Evolutionary conservation across 2,329 filamentous ascomycete species (phyloP), one percentile per base, ranked within the genome.

Genomic region (Alternaria gaisen): DNA sequence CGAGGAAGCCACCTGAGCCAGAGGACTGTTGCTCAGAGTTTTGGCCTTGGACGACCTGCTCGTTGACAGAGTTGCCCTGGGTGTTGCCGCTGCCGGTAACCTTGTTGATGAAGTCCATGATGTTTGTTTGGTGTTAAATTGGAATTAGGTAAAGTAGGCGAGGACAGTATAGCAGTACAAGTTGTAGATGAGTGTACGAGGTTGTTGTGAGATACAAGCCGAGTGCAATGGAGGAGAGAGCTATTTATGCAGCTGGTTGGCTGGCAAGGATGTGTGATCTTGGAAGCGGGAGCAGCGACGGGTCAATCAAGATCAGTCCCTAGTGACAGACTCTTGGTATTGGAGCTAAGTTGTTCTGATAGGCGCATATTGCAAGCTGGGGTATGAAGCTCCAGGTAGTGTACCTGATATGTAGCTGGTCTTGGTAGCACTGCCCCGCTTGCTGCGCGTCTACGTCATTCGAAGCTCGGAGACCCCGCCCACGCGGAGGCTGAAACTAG

Each of bases 21-120:
- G 70, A 61, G 4, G 56, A 56, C 36, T 74, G 58, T 60, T 79
- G 64, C 66, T 79, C 73, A 60, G 79, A 67, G 54, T 66, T 68
- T 9, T 67, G 61, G 24, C 62, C 61, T 42, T 72, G 62, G 60
- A 75, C 62, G 62, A 69, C 67, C 50, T 75, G 70, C 68, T 76
- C 69, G 65, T 77, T 65, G 56, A 64, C 77, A 20, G 55, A 50
- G 41, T 71, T 60, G 61, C 74, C 58, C 53, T 72, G 69, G 53
- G 71, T 66, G 70, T 74, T 72, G 67, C 77, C 66, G 58, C 77
- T 74, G 64, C 79, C 80, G 68, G 79, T 76, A 65, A 80, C 69
- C 66, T 83, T 80, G 70, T 83, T 82, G 76, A 83, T 71, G 71
- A 80, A 83, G 67, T 84, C 81, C 82, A 84, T 83, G 48, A 18